Base-by-base conservation (phyloP, 164 flowering plant species). In the Annona cherimola region DNA sequence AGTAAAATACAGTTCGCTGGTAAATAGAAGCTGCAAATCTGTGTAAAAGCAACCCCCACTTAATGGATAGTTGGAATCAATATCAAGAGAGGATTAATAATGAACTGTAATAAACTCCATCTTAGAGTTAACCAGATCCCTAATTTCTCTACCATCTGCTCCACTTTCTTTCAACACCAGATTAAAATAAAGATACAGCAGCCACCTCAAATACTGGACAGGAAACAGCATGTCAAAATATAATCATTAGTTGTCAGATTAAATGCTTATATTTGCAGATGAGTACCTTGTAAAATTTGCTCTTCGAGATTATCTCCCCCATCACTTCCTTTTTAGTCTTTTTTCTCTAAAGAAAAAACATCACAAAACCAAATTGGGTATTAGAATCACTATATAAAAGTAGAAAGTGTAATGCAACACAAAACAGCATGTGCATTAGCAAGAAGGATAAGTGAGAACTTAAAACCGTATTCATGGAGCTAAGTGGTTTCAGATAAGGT, bases 321-420 rank as follows among this genome's bases (percentile, higher is more conserved):
- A 90, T 90, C 43, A 89, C 87, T 83, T 95, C 96, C 79, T 92
- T 92, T 78, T 90, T 92, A 80, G 81, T 88, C 80, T 91, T 95
- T 59, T 73, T 90, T 73, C 76, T 89, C 99, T 95, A 90, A 81
- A 85, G 60, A 45, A 62, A 61, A 42, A 14, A 42, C 42, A 64
- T 11, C 67, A 64, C 41, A 9, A 11, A 9, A 50, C 14, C 44
- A 18, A 64, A 64, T 39, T n/a, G 41, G 19, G 45, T 8, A 40
- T 62, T 39, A 41, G 19, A 42, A 42, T 64, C 67, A 40, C 40
- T 41, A 64, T 9, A 43, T 4, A 43, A 2, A 3, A 64, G 4
- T 8, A 64, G 57, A 64, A 12, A 40, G 40, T 9, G 4, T 3
- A 64, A 64, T 12, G 16, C 40, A 62, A 64, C 19, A 42, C 18